phyloP scores from a whole-genome alignment of 2,329 filamentous ascomycete species.

The Penicillium sp. region DNA sequence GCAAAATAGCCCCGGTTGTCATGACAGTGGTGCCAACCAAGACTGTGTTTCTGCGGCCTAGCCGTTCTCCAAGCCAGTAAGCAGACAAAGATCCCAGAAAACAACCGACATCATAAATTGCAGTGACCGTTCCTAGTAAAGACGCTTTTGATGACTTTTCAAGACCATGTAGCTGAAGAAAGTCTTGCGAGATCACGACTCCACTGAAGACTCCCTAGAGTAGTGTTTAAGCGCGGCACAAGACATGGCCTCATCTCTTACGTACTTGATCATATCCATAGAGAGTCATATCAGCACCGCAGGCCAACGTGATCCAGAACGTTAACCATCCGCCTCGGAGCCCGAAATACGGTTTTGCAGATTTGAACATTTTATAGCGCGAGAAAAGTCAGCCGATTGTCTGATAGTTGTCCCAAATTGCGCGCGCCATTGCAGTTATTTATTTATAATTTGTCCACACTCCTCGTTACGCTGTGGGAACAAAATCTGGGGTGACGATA shows the following conservation, averaged over 20 bases:
- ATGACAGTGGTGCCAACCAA: slow-evolving; percentile 28
- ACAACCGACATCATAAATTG: slow-evolving; percentile 16
- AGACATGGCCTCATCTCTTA: background rate
- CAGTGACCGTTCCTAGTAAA: slow-evolving; percentile 12
- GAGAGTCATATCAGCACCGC: slow-evolving; percentile 26
- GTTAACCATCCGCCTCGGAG: slow-evolving; percentile 24
- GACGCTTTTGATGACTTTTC: slow-evolving; percentile 8
- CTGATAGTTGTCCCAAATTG: background rate
- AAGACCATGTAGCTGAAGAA: slow-evolving; percentile 10
- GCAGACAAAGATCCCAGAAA: slow-evolving; percentile 12
- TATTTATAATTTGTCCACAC: too few relatives aligned
- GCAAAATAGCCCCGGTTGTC: slow-evolving; percentile 53
- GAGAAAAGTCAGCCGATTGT: background rate
- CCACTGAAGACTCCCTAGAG: slow-evolving; percentile 18
- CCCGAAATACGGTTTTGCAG: slow-evolving; percentile 21
- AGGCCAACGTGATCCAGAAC: slow-evolving; percentile 27
- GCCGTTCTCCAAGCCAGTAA: slow-evolving; percentile 11
- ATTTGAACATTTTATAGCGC: background rate
- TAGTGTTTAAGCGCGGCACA: background rate
- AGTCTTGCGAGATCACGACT: slow-evolving; percentile 18
- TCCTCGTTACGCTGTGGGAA: background rate
- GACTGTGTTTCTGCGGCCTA: slow-evolving; percentile 14
- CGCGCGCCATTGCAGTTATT: background rate
- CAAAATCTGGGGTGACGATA: background rate
- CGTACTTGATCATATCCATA: slow-evolving; percentile 26